Base-by-base conservation (phyloP, 2,329 filamentous ascomycete genomes). In the Cordyceps tenuipes region DNA sequence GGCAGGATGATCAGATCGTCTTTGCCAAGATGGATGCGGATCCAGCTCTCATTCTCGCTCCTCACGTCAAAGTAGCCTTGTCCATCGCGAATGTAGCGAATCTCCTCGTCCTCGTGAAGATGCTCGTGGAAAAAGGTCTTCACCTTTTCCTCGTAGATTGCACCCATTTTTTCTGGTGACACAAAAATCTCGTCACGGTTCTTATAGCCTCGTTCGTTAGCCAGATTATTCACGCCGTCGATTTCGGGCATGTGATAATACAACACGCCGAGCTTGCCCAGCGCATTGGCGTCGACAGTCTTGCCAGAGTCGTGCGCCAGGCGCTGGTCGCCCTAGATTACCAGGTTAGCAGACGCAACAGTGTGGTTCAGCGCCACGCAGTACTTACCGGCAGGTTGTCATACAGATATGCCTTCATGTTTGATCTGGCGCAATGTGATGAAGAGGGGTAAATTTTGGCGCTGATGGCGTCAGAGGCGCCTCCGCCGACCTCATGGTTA, bases 61-160 rank as follows among this genome's bases (percentile, higher is more conserved):
- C 94, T 80, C 3, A 99, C 92, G 74, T 99, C 94, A 71, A 99
- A 99, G 73, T 89, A 99, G 0, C 94, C 94, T 59, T 84, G 82
- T 0, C 94, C 94, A 63, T 88, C 92, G 36, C 91, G 80, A 66
- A 99, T 92, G 70, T 97, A 99, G 52, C 94, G 82, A 66, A 99
- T 99, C 81, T 99, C 94, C 77, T 99, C 94, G 67, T 99, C 94
- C 77, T 99, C 94, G 72, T 99, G 94, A 68, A 99, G 74, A 73
- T 99, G 94, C 80, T 99, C 94, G 68, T 89, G 73, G 78, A 97
- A 99, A 79, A 99, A 99, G 66, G 76, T 84, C 77, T 91, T 92
- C 64, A 99, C 91, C 75, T 97, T 97, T 64, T 89, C 84, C 75
- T 99, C 93, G 77, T 97, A 99, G 49, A 85, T 76, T 44, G 84